Evolutionary conservation across 139 green algal species (phyloP).

Genomic region (Pycnococcus provasolii): DNA sequence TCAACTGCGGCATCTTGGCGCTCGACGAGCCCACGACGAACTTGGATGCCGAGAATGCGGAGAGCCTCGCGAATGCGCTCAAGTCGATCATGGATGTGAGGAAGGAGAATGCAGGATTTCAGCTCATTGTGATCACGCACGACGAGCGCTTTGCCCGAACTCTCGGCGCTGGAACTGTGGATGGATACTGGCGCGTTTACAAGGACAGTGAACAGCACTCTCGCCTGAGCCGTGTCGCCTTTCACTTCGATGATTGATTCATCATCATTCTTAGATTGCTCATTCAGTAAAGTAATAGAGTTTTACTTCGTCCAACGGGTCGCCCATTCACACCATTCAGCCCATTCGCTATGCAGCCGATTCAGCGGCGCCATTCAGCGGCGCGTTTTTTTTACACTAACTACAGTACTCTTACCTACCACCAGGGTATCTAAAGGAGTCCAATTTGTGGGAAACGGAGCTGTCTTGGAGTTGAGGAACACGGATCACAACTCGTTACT

Average conservation of each 20-base stretch:
- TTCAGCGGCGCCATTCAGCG: too few species aligned
- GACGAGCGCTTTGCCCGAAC: slow-evolving; percentile 76
- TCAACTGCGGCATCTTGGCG: slow-evolving; percentile 94
- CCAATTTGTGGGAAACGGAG: too few species aligned
- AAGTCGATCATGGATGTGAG: slow-evolving; percentile 62
- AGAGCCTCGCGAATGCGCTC: slow-evolving; percentile 62
- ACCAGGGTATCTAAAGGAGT: too few species aligned
- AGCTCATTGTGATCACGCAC: slow-evolving; percentile 98
- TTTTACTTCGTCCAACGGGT: neutral
- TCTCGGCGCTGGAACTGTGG: slow-evolving; percentile 30
- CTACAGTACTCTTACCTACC: too few species aligned
- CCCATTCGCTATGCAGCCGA: neutral
- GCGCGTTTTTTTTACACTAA: too few species aligned
- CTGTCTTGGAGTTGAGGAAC: too few species aligned
- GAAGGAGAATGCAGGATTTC: slow-evolving; percentile 83
- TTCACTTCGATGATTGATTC: neutral
- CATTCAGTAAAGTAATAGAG: neutral
- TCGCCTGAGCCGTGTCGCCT: neutral
- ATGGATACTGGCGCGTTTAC: slow-evolving; percentile 42
- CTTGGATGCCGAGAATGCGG: slow-evolving; percentile 74
- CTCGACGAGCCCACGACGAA: slow-evolving; percentile 99
- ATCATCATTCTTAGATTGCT: neutral
- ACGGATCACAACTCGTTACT: neutral
- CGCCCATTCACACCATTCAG: neutral
- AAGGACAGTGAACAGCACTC: slow-evolving; percentile 40